Base-by-base conservation (phyloP, 176 grass and related monocot species). In the Musa itinerans region DNA sequence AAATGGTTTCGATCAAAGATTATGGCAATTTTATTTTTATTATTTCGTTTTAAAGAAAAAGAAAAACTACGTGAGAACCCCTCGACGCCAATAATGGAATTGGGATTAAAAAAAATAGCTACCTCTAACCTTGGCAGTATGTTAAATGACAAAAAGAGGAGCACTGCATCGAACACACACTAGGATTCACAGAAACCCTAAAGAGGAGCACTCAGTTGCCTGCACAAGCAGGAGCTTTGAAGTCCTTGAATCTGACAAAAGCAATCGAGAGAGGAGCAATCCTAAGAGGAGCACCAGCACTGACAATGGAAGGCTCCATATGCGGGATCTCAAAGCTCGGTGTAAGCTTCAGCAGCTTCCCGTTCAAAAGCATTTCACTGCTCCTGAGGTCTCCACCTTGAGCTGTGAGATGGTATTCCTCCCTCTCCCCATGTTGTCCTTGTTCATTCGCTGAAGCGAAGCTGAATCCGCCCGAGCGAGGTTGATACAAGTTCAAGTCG, bases 321-420 rank as follows among this genome's bases (percentile, higher is more conserved):
- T 84, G 69, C 9, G 81, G 88, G 54, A 90, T 87, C 74, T 90
- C 74, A 8, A 72, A 72, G 25, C 79, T 78, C 11, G 12, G 52
- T 2, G 70, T 76, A 29, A 90, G 81, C 62, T 48, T 78, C 53
- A 90, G 78, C 23, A 81, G 81, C 78, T 76, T 16, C 15, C 78
- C 81, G 63, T 90, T 90, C 25, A 90, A 81, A 68, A 90, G 77
- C 81, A 90, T 59, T 22, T 87, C 88, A 2, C 25, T 25, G 71
- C 78, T 87, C 69, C 77, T 79, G 69, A 90, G 78, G 63, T 90
- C 73, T 65, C 84, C 81, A 24, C 58, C 81, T 71, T 73, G 34
- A 13, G 88, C 78, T 53, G 78, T 82, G n/a, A 90, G 65, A 80
- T 87, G 84, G 73, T 90, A 90, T 51, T 87, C 88, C 70, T 87